Evolutionary conservation across 2,329 filamentous ascomycete species (phyloP).

Genomic region (Penicillium freii): DNA sequence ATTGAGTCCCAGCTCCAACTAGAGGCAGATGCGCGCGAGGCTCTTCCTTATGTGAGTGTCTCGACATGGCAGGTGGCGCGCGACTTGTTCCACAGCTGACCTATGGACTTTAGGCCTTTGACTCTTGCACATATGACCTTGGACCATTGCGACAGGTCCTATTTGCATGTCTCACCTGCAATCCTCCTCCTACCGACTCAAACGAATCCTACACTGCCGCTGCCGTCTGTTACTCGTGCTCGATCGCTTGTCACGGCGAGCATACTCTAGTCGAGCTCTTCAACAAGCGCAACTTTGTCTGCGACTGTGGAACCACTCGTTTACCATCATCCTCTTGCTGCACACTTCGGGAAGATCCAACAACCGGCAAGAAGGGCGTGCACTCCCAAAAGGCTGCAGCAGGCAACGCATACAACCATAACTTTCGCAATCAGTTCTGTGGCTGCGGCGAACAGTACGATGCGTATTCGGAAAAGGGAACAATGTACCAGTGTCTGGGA

Average conservation of each 20-base stretch:
- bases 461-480: conserved; percentile 83
- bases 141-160: conserved; percentile 83
- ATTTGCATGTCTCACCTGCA: conserved; percentile 93
- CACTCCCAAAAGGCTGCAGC: conserved; percentile 68
- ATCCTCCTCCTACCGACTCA: conserved; percentile 66
- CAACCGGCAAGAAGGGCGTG: conserved; percentile 75
- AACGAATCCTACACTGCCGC: conserved; percentile 68
- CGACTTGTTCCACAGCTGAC: conserved; percentile 15
- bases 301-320: conserved; percentile 89
- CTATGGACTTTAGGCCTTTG: conserved; percentile 67
- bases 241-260: conserved; percentile 93
- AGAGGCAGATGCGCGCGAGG: conserved; percentile 92
- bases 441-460: conserved; percentile 86
- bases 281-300: conserved; percentile 90
- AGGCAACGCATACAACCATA: conserved; percentile 88
- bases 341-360: conserved; percentile 67
- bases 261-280: conserved; percentile 95
- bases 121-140: conserved; percentile 86
- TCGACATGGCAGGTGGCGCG: background rate
- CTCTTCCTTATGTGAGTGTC: conserved; percentile 76
- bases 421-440: conserved; percentile 91
- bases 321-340: conserved; percentile 71
- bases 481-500: conserved; percentile 96
- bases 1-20: conserved; percentile 85
- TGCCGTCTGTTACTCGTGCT: conserved; percentile 94